Evolutionary conservation across 2,329 filamentous ascomycete genomes (phyloP), one percentile per base, ranked within the genome.

Genomic region (Bipolaris oryzae): DNA sequence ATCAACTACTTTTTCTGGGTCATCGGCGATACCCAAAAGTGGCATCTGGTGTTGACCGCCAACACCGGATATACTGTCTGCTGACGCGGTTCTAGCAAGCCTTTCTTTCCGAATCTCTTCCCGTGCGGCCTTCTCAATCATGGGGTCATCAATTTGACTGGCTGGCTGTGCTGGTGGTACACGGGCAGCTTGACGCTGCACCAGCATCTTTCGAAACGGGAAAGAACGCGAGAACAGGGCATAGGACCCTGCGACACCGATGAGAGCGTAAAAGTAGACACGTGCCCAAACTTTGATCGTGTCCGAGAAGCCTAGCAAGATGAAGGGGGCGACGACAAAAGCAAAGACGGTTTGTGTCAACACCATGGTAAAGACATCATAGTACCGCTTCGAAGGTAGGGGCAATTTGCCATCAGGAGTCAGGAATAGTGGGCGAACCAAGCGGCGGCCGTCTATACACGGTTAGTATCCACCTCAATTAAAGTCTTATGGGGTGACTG

Each of bases 391-490:
- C 69, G 86, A 50, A 83, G 83, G 60, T 83, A 75, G 65, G 3
- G 70, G 61, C 7, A 63, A 52, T 47, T 73, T 86, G 34, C 90
- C 90, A 61, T 90, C 85, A 1, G 92, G 85, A 50, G 92, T 87
- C 45, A 98, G 80, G 82, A 99, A 97, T 79, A 99, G 94, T 20
- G 95, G 95, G 1, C 95, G 92, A 57, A 98, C 78, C 70, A 94
- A 85, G 51, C 95, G 91, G 50, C 95, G 92, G 76, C 89, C 91
- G 73, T 97, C 93, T 97, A 49, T 0, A 46, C 47, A 53, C 34
- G 43, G 10, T 18, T 21, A 43, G 45, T 16, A 1, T 21, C 4
- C 7, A 15, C n/a, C 23, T n/a, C 15, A 5, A 31, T 31, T 3
- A 11, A 3, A 15, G 41, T 28, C 25, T 37, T 42, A 16, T 37